Evolutionary conservation across 305 asterid species (phyloP).

Genomic region (Fraxinus xanthoxyloides): DNA sequence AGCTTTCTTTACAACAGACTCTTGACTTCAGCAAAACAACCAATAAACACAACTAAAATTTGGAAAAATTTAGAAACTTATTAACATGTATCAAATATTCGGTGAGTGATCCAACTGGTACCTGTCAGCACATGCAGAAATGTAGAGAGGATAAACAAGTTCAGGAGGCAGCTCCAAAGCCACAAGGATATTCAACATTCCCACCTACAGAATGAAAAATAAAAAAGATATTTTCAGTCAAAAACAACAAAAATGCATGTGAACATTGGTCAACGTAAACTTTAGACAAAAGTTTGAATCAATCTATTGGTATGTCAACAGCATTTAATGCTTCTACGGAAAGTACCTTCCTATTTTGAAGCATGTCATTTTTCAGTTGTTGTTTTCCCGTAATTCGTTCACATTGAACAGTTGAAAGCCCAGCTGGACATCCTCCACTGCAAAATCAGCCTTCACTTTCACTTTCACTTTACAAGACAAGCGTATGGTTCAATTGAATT

Average conservation of each 20-base stretch:
- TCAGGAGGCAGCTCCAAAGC: constrained; percentile 78
- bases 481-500: constrained; percentile 12
- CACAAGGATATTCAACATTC: constrained; percentile 73
- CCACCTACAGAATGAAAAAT: constrained; percentile 54
- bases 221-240: constrained; percentile 24
- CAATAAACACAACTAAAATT: constrained; percentile 26
- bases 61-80: neutral
- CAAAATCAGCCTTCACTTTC: constrained; percentile 30
- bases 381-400: constrained; percentile 86
- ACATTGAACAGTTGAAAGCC: constrained; percentile 74
- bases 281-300: constrained; percentile 13
- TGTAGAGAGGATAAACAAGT: constrained; percentile 76
- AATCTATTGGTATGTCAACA: neutral
- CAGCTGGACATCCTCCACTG: constrained; percentile 73
- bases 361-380: constrained; percentile 50
- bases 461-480: constrained; percentile 31
- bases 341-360: constrained; percentile 62
- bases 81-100: constrained; percentile 9
- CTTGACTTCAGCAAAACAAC: constrained; percentile 56
- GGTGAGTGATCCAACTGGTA: constrained; percentile 28
- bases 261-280: constrained; percentile 16
- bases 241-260: constrained; percentile 6
- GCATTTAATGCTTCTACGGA: constrained; percentile 14
- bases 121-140: constrained; percentile 88
- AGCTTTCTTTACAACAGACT: constrained; percentile 72